Conservation (phyloP, 345 rosid species). For the Lumnitzera littorea region DNA sequence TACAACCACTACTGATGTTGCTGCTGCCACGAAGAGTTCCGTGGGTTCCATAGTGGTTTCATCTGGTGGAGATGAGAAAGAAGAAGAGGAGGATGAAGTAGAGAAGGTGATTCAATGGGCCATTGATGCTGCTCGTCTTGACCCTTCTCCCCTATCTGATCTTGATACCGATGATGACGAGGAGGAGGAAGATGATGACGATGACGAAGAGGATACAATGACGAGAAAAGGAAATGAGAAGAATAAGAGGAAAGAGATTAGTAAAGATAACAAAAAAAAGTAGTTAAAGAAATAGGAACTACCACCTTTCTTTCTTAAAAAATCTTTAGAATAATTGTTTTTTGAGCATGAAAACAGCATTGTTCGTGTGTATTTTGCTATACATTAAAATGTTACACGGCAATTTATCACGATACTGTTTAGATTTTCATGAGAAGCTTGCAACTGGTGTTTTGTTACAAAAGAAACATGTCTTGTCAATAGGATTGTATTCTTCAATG, state of each 20-base stretch:
- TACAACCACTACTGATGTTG: background rate
- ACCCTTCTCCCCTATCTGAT: conserved; percentile 67
- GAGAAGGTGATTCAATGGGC: conserved; percentile 85
- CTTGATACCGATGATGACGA: conserved; percentile 29
- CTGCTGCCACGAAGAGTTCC: background rate
- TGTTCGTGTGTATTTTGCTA: no score
- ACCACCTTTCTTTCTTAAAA: no score
- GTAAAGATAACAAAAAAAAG: background rate
- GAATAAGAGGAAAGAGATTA: conserved; percentile 5
- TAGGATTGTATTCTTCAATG: no score
- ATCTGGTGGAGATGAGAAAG: conserved; percentile 8
- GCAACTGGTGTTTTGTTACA: no score
- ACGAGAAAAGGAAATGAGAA: conserved; percentile 7
- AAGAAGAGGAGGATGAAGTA: conserved; percentile 56
- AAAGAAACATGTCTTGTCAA: no score
- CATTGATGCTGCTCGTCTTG: conserved; percentile 73
- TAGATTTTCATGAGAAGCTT: no score
- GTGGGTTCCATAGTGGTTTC: background rate
- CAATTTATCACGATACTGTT: no score
- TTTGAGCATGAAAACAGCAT: no score
- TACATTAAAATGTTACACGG: no score
- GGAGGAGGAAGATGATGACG: conserved; percentile 9
- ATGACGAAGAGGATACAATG: conserved; percentile 10
- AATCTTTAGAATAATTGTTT: no score
- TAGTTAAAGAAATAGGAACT: no score